Evolutionary conservation across 768 basidiomycete species (phyloP).

Genomic region (Cystobasidiopsis lactophilus): DNA sequence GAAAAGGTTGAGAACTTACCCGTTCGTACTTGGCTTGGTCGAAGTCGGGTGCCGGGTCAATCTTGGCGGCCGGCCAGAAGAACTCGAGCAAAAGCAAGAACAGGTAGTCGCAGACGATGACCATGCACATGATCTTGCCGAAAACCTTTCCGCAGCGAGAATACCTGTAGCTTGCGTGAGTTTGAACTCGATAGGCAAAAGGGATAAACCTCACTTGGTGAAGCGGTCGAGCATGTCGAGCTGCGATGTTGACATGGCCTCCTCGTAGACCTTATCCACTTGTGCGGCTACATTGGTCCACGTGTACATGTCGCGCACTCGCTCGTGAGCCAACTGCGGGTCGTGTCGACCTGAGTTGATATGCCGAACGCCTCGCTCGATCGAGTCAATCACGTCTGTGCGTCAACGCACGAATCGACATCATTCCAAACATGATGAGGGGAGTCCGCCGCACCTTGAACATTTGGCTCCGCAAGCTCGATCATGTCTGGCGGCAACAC

Average conservation of each 20-base stretch:
- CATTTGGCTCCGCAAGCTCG: constrained; percentile 78
- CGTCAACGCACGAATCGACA: too few species aligned
- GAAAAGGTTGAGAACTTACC: too few species aligned
- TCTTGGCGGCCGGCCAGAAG: constrained; percentile 51
- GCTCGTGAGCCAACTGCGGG: constrained; percentile 49
- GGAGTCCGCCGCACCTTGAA: constrained; percentile 46
- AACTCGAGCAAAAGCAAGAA: constrained; percentile 70
- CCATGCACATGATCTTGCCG: constrained; percentile 70
- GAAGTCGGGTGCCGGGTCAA: constrained; percentile 38
- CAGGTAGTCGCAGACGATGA: constrained; percentile 67
- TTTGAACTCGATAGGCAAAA: neutral
- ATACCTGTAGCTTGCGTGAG: constrained; percentile 31
- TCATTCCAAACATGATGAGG: neutral
- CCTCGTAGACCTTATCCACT: constrained; percentile 61
- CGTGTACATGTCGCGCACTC: constrained; percentile 60
- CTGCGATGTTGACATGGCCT: constrained; percentile 39
- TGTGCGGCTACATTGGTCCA: constrained; percentile 61
- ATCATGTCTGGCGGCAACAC: constrained; percentile 87
- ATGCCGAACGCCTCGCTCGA: constrained; percentile 54
- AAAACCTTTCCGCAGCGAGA: constrained; percentile 55
- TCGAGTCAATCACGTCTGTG: constrained; percentile 60
- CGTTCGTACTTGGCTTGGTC: neutral
- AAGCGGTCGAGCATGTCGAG: constrained; percentile 61
- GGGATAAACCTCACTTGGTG: constrained; percentile 33
- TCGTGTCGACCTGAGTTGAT: constrained; percentile 48